Evolutionary conservation across 2,329 filamentous ascomycete genomes (phyloP).

Genomic region (Pseudocercospora musae): DNA sequence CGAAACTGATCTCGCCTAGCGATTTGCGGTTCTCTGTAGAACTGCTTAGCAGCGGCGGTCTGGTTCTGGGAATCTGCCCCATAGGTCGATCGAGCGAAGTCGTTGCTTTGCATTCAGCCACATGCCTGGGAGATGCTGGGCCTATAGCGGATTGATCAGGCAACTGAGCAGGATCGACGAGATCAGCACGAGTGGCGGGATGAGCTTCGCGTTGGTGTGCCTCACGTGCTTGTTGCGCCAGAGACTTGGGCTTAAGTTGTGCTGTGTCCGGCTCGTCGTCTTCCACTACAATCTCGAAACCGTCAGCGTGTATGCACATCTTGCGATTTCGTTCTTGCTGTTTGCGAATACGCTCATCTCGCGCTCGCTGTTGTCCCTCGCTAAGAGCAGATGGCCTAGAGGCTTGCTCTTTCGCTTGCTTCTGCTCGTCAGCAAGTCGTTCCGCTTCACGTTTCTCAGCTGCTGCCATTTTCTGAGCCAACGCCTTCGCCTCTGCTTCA

Average conservation of each 20-base stretch:
- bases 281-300: slow-evolving; percentile 2
- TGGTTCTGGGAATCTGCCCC: neutral
- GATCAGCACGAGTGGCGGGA: neutral
- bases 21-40: neutral
- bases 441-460: neutral
- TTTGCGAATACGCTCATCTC: slow-evolving; percentile 13
- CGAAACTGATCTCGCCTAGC: slow-evolving; percentile 12
- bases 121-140: neutral
- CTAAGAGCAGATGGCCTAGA: neutral
- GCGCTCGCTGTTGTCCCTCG: neutral
- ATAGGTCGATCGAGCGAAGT: neutral
- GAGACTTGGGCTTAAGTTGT: neutral
- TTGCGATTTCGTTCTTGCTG: slow-evolving; percentile 16
- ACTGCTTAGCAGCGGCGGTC: neutral
- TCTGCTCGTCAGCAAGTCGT: neutral
- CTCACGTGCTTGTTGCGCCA: neutral
- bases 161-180: neutral
- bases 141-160: neutral
- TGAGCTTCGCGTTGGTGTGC: neutral
- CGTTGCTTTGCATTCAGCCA: neutral
- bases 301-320: slow-evolving; percentile 4
- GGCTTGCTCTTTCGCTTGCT: neutral
- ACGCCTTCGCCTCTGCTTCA: neutral
- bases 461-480: neutral
- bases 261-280: neutral